Evolutionary conservation across 2,329 filamentous ascomycete species (phyloP).

Genomic region (Talaromyces verruculosus): DNA sequence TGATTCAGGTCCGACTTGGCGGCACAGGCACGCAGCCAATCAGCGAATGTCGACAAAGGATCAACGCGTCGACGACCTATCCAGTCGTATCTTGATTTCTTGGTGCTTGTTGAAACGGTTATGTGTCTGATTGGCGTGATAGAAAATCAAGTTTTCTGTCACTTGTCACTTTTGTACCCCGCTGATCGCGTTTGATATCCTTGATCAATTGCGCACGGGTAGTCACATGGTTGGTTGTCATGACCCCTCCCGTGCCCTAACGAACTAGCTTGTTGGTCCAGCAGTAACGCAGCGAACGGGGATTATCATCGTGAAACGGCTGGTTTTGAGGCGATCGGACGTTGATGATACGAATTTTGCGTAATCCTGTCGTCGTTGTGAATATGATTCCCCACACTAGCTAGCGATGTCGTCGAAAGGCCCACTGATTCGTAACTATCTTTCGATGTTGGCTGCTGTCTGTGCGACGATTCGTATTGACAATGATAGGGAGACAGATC

Average conservation of each 20-base stretch:
- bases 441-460: neutral
- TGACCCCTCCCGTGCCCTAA: slow-evolving; percentile 12
- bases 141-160: slow-evolving; percentile 1
- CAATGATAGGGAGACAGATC: neutral
- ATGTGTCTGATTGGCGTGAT: neutral
- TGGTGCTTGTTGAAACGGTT: neutral
- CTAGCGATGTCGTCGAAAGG: neutral
- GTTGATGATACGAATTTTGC: neutral
- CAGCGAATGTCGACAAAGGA: neutral
- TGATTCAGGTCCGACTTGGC: neutral
- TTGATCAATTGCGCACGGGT: neutral
- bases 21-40: slow-evolving; percentile 12
- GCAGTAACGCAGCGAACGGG: neutral
- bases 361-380: neutral
- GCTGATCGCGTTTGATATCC: neutral
- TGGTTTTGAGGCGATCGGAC: neutral
- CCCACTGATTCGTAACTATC: neutral
- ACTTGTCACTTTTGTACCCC: neutral
- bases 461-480: neutral
- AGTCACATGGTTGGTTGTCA: slow-evolving; percentile 5
- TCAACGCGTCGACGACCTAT: neutral
- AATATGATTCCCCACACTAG: neutral
- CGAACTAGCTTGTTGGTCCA: neutral
- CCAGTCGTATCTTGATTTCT: neutral
- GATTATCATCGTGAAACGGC: neutral